Evolutionary conservation across 129 eudicot genomes (phyloP).

Genomic region (Daucus carota): DH1_v3.0 NC_030385.2:41026001-41026500

Average conservation of each 20-base stretch:
- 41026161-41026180: neutral
- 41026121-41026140: too few relatives aligned
- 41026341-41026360: neutral
- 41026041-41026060: neutral
- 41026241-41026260: neutral
- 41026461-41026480: neutral
- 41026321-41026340: neutral
- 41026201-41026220: neutral
- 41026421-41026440: neutral
- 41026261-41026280: too few relatives aligned
- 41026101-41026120: too few relatives aligned
- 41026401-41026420: neutral
- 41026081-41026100: neutral
- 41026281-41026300: neutral
- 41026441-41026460: neutral
- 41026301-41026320: neutral
- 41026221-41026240: neutral
- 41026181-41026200: too few relatives aligned
- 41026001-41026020: neutral
- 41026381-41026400: neutral
- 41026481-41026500: too few relatives aligned
- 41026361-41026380: neutral
- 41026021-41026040: neutral
- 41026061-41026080: neutral
- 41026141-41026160: too few relatives aligned